Evolutionary conservation across 768 basidiomycete species (phyloP).

Genomic region (Amanita pseudoporphyria): DNA sequence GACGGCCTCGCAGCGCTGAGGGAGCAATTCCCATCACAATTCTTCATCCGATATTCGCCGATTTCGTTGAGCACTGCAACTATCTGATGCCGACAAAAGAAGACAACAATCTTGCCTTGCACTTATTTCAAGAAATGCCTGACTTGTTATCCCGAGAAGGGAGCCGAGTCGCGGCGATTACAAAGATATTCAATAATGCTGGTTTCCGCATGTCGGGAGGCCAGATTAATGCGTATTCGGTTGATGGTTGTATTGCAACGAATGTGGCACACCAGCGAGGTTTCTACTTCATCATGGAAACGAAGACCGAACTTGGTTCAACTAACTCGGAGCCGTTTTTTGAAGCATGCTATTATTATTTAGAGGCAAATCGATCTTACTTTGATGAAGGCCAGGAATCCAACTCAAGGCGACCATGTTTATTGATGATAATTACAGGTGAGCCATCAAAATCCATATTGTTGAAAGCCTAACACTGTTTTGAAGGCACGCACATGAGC

Average conservation of each 20-base stretch:
- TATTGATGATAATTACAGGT: constrained; percentile 9
- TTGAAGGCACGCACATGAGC: constrained; percentile 8
- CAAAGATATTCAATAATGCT: not conserved
- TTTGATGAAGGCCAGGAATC: not conserved
- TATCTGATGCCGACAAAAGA: constrained; percentile 2
- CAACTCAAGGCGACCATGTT: constrained; percentile 9
- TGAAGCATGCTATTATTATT: constrained; percentile 12
- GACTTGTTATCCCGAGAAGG: not conserved
- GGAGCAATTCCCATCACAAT: constrained; percentile 14
- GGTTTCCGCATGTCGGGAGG: not conserved
- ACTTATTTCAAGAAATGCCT: not conserved
- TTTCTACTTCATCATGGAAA: constrained; percentile 9
- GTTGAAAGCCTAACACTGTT: not conserved
- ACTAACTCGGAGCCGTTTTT: constrained; percentile 12
- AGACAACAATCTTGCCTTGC: not conserved
- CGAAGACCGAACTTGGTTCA: constrained; percentile 11
- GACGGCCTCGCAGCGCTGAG: constrained; percentile 9
- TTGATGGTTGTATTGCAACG: no score
- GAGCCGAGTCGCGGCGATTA: not conserved
- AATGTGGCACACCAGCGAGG: no score
- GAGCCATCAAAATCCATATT: not conserved
- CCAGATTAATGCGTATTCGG: not conserved
- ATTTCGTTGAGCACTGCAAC: constrained; percentile 13
- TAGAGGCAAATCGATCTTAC: constrained; percentile 6
- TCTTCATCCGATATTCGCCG: constrained; percentile 14